Base-by-base conservation (phyloP, 2,329 filamentous ascomycete genomes). In the Diplocarpon mali region DNA sequence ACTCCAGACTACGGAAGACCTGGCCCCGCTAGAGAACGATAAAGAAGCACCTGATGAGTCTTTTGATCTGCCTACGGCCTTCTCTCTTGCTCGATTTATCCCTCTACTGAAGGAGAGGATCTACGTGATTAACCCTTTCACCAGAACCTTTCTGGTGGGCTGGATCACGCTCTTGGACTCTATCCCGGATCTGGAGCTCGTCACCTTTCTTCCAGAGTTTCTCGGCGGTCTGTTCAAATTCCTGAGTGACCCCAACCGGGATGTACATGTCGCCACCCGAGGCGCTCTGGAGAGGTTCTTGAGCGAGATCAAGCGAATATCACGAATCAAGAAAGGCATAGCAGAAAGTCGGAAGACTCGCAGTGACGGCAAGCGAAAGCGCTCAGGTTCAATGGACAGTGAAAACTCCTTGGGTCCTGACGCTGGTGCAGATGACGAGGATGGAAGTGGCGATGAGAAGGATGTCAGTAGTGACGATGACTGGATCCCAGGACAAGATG, bases 401-500 rank as follows among this genome's bases (percentile, higher is more conserved):
- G 63, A 69, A 5, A 71, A 72, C 5, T 65, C 62, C 34, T 62
- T 66, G 16, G 64, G 60, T 28, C 67, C 70, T 10, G 79, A 83
- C 35, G 73, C 80, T 47, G 76, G 73, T 4, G 74, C 75, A 27
- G 75, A 80, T 48, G 66, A 79, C 20, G 75, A 69, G 38, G 77
- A 76, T 9, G 73, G 75, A 12, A 70, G 71, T 16, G 69, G 68
- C 27, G 70, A 71, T 35, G 76, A 78, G 5, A 73, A 73, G 29
- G 75, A 75, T 27, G 67, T 71, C 13, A 80, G 78, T 49, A 79
- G 76, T 36, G 89, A 95, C 56, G 89, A 89, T 48, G 92, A 96
- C 60, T 98, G 90, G 88, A 82, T 96, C 37, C 93, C 93, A 0
- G 92, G 93, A 1, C 92, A 98, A 65, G 92, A 98, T 63, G 88